Evolutionary conservation across 2,329 filamentous ascomycete species (phyloP), one percentile per base, ranked within the genome.

Genomic region (Blumeriella jaapii): DNA sequence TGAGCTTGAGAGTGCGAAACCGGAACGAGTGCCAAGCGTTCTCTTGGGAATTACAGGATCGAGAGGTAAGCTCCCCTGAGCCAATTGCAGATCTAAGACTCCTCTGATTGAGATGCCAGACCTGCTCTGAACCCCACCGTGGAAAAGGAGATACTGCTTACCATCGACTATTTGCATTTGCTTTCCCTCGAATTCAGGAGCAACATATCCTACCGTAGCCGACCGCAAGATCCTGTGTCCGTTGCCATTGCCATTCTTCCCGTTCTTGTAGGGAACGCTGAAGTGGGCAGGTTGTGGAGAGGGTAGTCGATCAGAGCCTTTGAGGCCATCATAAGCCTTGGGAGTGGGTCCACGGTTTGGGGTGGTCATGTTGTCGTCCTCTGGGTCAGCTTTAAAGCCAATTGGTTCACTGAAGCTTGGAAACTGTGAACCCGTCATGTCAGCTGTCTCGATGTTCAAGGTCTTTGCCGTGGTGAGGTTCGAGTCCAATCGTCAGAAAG

Each of bases 141-240:
- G 20, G 12, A 20, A 19, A 28, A 15, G 24, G 24, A 35, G 14
- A 10, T 30, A 10, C 36, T 4, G 41, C 51, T 46, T n/a, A 53
- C 52, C 52, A 31, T 53, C 39, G 6, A 36, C n/a, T 44, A 46
- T 53, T 38, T 98, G 91, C 57, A 85, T 77, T 46, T 77, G 69
- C 65, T 93, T 95, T 57, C 89, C 91, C 58, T 85, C 78, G 56
- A 98, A 98, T 44, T 86, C 85, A 29, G 89, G 86, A 15, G 91
- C 87, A 46, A 93, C 79, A 64, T 98, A 98, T 54, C 91, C 91
- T 23, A 93, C 81, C 18, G 87, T 91, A 49, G 85, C 81, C 47
- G 91, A 91, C 13, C 86, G 83, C 39, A 96, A 66, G 37, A 89
- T 69, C 37, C 81, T 74, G 57, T 84, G 76, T 39, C 74, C 72